Evolutionary conservation across 176 grass and related monocot genomes (phyloP), one percentile per base, ranked within the genome.

Genomic region (Cenchrus purpureus): DNA sequence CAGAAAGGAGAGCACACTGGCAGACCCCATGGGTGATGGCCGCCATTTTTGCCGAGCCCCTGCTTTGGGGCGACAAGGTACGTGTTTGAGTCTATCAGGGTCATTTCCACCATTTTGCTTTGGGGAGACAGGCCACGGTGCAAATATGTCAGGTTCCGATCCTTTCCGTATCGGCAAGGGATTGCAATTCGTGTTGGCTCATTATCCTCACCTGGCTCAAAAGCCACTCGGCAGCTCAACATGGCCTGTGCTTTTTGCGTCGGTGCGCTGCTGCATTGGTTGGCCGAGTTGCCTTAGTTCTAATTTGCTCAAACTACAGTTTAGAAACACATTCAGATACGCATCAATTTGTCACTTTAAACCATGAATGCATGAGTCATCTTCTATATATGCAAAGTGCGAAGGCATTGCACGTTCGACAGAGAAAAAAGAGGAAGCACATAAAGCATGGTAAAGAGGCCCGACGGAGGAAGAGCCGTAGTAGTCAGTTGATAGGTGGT

Each of bases 1-100:
- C 43, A 31, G 55, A 64, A 89, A 89, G 70, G 82, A 31, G 32
- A 2, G 15, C 46, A 73, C 68, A 74, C 44, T 68, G 14, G 46
- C 46, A 65, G 32, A 25, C 51, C 72, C 57, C 16, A 31, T 29
- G 76, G 10, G n/a, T 46, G 66, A 49, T 31, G 71, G 5, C 61
- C 6, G 3, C 42, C 40, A 58, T 84, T 8, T 42, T 52, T 15
- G 50, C 79, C 3, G 2, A 46, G 19, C 16, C 28, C 28, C 3
- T 28, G 49, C 65, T 82, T 90, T 80, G 19, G 83, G 57, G 37
- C 43, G 65, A 40, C 52, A 58, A 68, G 11, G 4, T 48, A 77
- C 25, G 25, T 37, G 14, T 7, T 25, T 73, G 16, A 65, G 73
- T 65, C 51, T 3, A 12, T 76, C 68, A 68, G 12, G 50, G 22